phyloP scores from a whole-genome alignment of 139 green algal species.

The Pycnococcus provasolii region DNA sequence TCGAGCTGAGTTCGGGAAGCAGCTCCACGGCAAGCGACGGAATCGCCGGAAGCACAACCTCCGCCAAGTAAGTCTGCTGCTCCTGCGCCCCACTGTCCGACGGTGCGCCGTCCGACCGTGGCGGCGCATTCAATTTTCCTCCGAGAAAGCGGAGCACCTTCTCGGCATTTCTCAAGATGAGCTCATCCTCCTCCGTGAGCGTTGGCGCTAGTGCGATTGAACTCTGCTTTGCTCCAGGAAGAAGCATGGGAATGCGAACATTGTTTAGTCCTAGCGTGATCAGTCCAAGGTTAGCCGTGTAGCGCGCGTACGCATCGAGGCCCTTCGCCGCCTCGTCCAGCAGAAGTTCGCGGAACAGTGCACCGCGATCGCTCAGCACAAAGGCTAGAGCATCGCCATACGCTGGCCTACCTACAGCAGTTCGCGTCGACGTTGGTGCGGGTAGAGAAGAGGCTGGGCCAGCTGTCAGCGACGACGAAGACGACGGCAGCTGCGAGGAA shows the following conservation, averaged over 20 bases:
- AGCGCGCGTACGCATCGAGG: slow-evolving; percentile 60
- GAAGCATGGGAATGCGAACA: slow-evolving; percentile 25
- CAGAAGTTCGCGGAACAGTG: slow-evolving; percentile 88
- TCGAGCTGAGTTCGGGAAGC: slow-evolving; percentile 53
- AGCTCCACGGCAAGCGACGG: slow-evolving; percentile 65
- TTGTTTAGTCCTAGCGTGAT: slow-evolving; percentile 11
- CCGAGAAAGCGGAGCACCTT: slow-evolving; percentile 55
- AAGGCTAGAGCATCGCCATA: slow-evolving; percentile 48
- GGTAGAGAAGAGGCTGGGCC: slow-evolving; percentile 3
- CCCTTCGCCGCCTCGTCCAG: slow-evolving; percentile 87
- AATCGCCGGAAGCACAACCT: slow-evolving; percentile 45
- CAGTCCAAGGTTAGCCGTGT: too few species aligned
- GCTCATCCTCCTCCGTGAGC: slow-evolving; percentile 46
- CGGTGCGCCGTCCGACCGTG: not conserved
- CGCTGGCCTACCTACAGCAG: slow-evolving; percentile 24
- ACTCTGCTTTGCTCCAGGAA: slow-evolving; percentile 33
- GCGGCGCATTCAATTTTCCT: slow-evolving; percentile 26
- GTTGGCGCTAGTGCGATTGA: slow-evolving; percentile 42
- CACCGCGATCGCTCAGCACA: slow-evolving; percentile 61
- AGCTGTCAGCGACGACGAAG: not conserved
- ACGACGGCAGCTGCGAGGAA: not conserved
- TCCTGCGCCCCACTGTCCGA: slow-evolving; percentile 44
- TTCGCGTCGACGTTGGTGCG: slow-evolving; percentile 28
- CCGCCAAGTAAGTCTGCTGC: slow-evolving; percentile 29
- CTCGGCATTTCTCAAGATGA: slow-evolving; percentile 57